A percentile compares a stretch with the other conserved stretches of the same genome.
These are phyloP conservation scores for Barnettozyma pratensis DNA, from an alignment of 805 yeast species.

Conservation along the genomic window DNA sequence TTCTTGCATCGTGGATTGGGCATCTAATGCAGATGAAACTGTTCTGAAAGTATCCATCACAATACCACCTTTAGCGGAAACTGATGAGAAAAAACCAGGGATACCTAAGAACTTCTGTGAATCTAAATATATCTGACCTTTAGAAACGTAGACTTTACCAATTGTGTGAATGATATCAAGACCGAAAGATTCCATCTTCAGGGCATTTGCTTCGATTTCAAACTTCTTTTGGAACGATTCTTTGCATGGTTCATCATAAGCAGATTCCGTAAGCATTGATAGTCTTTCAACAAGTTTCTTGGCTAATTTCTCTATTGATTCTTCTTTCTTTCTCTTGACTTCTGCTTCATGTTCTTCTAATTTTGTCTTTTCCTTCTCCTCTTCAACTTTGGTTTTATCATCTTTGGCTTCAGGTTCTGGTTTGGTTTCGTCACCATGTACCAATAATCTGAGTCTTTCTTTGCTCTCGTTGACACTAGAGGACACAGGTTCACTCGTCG, in stretches of 20 bases:
- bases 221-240: conserved; percentile 59
- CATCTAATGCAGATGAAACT: conserved; percentile 69
- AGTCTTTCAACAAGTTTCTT: conserved; percentile 52
- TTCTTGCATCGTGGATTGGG: conserved; percentile 74
- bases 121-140: conserved; percentile 59
- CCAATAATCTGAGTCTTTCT: conserved; percentile 6
- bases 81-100: conserved; percentile 67
- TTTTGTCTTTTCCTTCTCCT: conserved; percentile 38
- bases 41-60: conserved; percentile 69
- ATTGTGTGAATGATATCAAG: conserved; percentile 71
- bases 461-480: conserved; percentile 1
- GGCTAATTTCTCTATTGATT: conserved; percentile 57
- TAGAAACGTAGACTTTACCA: conserved; percentile 63
- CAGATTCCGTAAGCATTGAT: conserved; percentile 55
- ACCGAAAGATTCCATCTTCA: conserved; percentile 84
- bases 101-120: conserved; percentile 59
- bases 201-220: conserved; percentile 74
- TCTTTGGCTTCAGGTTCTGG: not conserved
- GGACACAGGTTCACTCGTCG: not conserved
- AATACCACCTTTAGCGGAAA: conserved; percentile 70
- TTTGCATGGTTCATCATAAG: conserved; percentile 55
- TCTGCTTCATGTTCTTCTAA: conserved; percentile 71
- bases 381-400: conserved; percentile 10
- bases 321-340: conserved; percentile 59
- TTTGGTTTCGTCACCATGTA: not conserved